These are phyloP conservation scores for Suillus ampliporus DNA, from an alignment of 768 basidiomycete genomes.

Conservation along the genomic window DNA sequence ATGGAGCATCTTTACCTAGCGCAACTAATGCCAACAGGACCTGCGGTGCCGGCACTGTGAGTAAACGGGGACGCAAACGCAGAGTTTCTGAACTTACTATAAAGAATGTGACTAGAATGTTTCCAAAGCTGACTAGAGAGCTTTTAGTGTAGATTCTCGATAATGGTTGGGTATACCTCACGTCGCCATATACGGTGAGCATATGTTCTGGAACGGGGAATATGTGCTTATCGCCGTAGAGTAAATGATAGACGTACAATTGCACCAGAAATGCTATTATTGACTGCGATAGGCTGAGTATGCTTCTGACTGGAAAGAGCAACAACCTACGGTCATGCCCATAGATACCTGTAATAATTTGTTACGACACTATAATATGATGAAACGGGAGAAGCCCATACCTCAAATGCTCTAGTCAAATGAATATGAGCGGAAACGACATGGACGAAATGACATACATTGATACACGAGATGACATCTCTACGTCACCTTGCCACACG, in stretches of 20 bases:
- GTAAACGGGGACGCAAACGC: background rate
- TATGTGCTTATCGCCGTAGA: background rate
- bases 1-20: conserved; percentile 23
- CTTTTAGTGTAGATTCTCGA: background rate
- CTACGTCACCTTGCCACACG: conserved; percentile 30
- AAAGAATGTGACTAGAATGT: conserved; percentile 33
- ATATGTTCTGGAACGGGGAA: conserved; percentile 32
- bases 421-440: background rate
- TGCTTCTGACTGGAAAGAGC: background rate
- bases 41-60: conserved; percentile 14
- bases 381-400: background rate
- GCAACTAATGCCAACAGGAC: conserved; percentile 35
- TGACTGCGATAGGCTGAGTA: conserved; percentile 25
- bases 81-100: conserved; percentile 31
- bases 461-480: conserved; percentile 34
- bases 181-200: conserved; percentile 45
- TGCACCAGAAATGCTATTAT: conserved; percentile 42
- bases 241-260: conserved; percentile 28
- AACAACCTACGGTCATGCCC: conserved; percentile 36
- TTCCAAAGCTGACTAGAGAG: conserved; percentile 37
- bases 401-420: conserved; percentile 7
- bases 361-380: background rate
- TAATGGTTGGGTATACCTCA: conserved; percentile 21
- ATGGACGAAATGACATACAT: conserved; percentile 20
- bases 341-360: conserved; percentile 36